These are phyloP conservation scores for Lecanosticta acicola DNA, from an alignment of 2,329 filamentous ascomycete species.

Conservation along the genomic window DNA sequence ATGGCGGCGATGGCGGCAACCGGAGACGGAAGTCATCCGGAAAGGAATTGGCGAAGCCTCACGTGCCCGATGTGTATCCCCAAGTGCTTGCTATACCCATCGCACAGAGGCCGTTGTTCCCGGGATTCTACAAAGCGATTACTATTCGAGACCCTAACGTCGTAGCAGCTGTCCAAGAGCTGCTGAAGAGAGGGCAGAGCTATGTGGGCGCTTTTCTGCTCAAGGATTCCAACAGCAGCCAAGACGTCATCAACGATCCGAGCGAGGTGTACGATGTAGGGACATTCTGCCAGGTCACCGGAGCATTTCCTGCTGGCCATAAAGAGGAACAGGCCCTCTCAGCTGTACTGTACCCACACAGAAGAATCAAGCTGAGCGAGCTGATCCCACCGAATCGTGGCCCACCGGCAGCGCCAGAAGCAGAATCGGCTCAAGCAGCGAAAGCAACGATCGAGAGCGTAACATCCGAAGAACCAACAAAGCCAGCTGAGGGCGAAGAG, in stretches of 20 bases:
- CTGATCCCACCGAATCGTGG: conserved; percentile 62
- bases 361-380: conserved; percentile 82
- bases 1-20: conserved; percentile 52
- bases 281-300: conserved; percentile 96
- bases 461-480: conserved; percentile 13
- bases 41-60: conserved; percentile 70
- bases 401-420: conserved; percentile 41
- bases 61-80: conserved; percentile 90
- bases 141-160: conserved; percentile 93
- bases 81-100: conserved; percentile 98
- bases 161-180: conserved; percentile 85
- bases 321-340: conserved; percentile 77
- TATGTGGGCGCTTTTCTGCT: conserved; percentile 96
- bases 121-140: conserved; percentile 97
- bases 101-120: conserved; percentile 85
- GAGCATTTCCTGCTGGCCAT: conserved; percentile 76
- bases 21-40: conserved; percentile 70
- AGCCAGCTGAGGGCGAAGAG: conserved; percentile 47
- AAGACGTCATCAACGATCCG: conserved; percentile 83
- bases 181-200: conserved; percentile 93
- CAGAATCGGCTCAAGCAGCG: conserved; percentile 48
- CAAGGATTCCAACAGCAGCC: conserved; percentile 91
- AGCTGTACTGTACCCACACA: conserved; percentile 91
- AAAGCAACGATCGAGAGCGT: conserved; percentile 43
- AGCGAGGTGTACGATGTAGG: conserved; percentile 94